A percentile compares a stretch with the other conserved stretches of the same genome.
These are phyloP conservation scores for Favolaschia claudopus DNA, from an alignment of 768 basidiomycete species.

Conservation along the genomic window DNA sequence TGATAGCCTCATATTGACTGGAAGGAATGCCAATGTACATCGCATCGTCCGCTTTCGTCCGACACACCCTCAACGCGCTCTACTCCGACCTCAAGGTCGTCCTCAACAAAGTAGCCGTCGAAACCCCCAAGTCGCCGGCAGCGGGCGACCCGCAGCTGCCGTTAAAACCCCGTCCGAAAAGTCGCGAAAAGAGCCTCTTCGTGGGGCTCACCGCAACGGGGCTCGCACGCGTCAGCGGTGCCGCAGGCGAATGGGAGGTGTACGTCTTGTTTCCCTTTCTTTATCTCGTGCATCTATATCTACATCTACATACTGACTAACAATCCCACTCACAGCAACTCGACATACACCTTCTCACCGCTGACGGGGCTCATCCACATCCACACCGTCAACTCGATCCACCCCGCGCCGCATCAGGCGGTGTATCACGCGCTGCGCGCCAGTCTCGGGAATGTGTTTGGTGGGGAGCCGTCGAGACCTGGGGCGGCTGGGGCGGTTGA, in stretches of 20 bases:
- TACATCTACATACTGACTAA: constrained; percentile 13
- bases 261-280: constrained; percentile 43
- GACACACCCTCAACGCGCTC: constrained; percentile 78
- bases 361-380: constrained; percentile 65
- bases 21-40: constrained; percentile 77
- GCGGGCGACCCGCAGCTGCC: background rate
- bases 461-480: constrained; percentile 3
- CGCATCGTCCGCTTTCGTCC: constrained; percentile 71
- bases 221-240: constrained; percentile 67
- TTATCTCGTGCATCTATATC: background rate
- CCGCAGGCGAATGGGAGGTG: constrained; percentile 76
- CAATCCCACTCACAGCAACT: too few relatives aligned
- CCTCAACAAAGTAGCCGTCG: constrained; percentile 56
- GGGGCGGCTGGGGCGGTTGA: constrained; percentile 13
- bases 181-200: constrained; percentile 65
- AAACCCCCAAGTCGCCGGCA: constrained; percentile 32
- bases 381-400: constrained; percentile 78
- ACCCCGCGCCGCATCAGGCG: constrained; percentile 76
- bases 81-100: constrained; percentile 71
- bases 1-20: too few relatives aligned
- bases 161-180: constrained; percentile 34
- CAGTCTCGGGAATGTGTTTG: constrained; percentile 27
- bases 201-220: constrained; percentile 66
- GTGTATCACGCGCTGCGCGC: constrained; percentile 68
- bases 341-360: constrained; percentile 79